These are phyloP conservation scores for Lentithecium fluviatile DNA, from an alignment of 495 filamentous ascomycete species.

Conservation along the genomic window DNA sequence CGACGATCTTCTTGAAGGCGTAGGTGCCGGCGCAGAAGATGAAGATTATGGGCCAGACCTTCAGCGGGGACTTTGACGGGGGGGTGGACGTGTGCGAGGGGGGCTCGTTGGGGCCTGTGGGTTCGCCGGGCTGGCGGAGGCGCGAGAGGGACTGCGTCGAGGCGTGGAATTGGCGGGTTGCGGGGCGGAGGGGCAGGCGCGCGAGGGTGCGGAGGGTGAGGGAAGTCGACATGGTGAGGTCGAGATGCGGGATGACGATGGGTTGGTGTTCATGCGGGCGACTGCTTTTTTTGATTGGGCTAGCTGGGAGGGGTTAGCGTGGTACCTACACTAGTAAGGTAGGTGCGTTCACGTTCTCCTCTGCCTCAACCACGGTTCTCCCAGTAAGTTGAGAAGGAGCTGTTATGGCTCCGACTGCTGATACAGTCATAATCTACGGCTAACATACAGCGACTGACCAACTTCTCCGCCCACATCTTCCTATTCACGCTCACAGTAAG, in stretches of 20 bases:
- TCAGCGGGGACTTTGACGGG: constrained; percentile 49
- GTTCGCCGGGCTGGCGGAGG: constrained; percentile 29
- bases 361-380: too few relatives aligned
- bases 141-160: constrained; percentile 5
- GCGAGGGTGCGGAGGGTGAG: background rate
- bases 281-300: background rate
- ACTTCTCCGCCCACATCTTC: too few relatives aligned
- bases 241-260: background rate
- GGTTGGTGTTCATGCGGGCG: too few relatives aligned
- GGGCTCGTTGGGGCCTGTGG: constrained; percentile 27
- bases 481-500: too few relatives aligned
- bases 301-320: too few relatives aligned
- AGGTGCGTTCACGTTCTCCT: too few relatives aligned
- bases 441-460: too few relatives aligned
- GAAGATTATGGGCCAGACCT: constrained; percentile 63
- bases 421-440: too few relatives aligned
- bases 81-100: constrained; percentile 17
- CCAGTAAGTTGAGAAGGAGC: too few relatives aligned
- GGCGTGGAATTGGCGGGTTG: constrained; percentile 4
- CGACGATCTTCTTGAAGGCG: constrained; percentile 63
- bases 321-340: too few relatives aligned
- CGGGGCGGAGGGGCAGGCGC: background rate
- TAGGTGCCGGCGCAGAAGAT: constrained; percentile 59
- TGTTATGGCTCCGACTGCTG: too few relatives aligned
- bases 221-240: background rate